Percentiles rank a stretch among this genome's conserved stretches.
Evolutionary conservation across 345 rosid species (phyloP).

Genomic region (Euphorbia tirucalli): DNA sequence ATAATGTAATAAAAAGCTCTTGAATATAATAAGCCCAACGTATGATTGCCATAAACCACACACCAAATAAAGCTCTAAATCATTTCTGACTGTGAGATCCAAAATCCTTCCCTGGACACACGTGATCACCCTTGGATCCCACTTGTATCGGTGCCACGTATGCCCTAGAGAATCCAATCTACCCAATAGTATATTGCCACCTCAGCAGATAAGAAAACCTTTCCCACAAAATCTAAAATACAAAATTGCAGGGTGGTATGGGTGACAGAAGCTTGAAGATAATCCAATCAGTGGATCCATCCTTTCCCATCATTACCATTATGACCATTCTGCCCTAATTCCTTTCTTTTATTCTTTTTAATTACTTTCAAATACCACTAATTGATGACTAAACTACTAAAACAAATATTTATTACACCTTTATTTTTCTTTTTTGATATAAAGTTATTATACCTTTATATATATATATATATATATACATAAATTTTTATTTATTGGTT

Average conservation of each 20-base stretch:
- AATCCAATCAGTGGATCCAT: constrained; percentile 18
- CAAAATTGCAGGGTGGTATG: constrained; percentile 34
- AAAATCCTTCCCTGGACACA: constrained; percentile 35
- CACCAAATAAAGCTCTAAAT: constrained; percentile 53
- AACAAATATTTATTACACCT: too few relatives aligned
- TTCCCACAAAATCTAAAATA: constrained; percentile 13
- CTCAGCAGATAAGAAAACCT: constrained; percentile 45
- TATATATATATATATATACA: too few relatives aligned
- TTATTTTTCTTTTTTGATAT: too few relatives aligned
- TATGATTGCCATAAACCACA: constrained; percentile 58
- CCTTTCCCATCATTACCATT: constrained; percentile 27
- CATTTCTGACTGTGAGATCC: constrained; percentile 35
- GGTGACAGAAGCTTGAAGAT: constrained; percentile 24
- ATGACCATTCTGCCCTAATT: constrained; percentile 22
- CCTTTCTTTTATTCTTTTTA: not conserved
- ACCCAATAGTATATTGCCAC: constrained; percentile 39
- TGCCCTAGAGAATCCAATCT: constrained; percentile 37
- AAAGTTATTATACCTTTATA: too few relatives aligned
- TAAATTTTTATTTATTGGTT: too few relatives aligned
- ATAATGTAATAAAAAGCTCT: constrained; percentile 36
- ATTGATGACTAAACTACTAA: too few relatives aligned
- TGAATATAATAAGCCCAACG: constrained; percentile 62
- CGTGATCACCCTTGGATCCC: constrained; percentile 46
- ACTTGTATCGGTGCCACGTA: constrained; percentile 36
- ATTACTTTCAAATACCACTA: not conserved